Evolutionary conservation across 1,139 yeast genomes (phyloP), one percentile per base, ranked within the genome.

Genomic region (Pichia terricola): DNA sequence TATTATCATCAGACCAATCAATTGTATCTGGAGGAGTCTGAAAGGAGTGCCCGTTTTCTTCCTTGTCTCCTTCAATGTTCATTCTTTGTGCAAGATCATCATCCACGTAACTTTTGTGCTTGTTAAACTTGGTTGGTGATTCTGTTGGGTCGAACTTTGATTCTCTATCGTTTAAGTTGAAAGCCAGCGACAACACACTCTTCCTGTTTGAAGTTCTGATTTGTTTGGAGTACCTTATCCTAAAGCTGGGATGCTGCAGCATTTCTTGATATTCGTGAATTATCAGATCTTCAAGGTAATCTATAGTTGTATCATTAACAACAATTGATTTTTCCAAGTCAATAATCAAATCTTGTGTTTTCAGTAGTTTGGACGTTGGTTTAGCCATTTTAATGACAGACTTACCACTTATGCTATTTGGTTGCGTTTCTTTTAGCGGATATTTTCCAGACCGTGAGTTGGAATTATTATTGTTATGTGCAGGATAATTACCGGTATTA

Each of bases 271-370:
- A 74, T 59, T 87, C 95, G 53, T 82, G 86, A 37, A 85, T 73
- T 2, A 86, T 81, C 52, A 94, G 68, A 3, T 94, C 91, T 59
- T 94, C 81, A 46, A 87, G 65, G 11, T 84, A 68, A 62, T 87
- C 96, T 44, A 81, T 72, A 51, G 81, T 72, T 2, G 34, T 37
- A 3, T 69, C 69, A 5, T 70, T 70, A 5, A 72, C 65, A 31
- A 58, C 57, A 6, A 61, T 51, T 3, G 70, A 62, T 30, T 42
- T 37, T 22, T 52, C 53, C 25, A 48, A 28, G 35, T 44, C 38
- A 28, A 46, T 35, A 8, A 36, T 43, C 4, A 42, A 26, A 28
- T 37, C 28, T 9, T 34, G 35, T 10, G 25, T 16, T 16, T 27
- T 34, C 34, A 22, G 41, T 26, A n/a, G 39, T 30, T 30, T 30